Evolutionary conservation across 176 grass and related monocot species (phyloP).

Genomic region (Rhynchospora tenuis): DNA sequence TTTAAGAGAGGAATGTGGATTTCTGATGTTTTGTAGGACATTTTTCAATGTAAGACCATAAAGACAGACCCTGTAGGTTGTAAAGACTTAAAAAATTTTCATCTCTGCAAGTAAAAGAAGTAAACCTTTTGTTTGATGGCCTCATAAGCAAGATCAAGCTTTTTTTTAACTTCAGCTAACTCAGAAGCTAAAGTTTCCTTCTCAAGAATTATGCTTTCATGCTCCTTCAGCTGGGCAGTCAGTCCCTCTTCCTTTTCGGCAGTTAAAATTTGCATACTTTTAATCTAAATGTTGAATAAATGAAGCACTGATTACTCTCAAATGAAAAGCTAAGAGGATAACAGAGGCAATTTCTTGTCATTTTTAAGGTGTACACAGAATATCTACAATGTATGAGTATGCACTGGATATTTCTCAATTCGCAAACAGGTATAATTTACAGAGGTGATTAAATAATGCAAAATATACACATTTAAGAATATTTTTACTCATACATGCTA

Average conservation of each 20-base stretch:
- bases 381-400: neutral
- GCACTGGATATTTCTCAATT: neutral
- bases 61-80: neutral
- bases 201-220: conserved; percentile 46
- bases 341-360: neutral
- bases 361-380: neutral
- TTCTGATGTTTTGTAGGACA: neutral
- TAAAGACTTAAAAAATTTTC: neutral
- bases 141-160: conserved; percentile 60
- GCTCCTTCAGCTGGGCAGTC: conserved; percentile 49
- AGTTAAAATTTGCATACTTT: conserved; percentile 60
- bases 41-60: conserved; percentile 1
- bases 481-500: neutral
- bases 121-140: conserved; percentile 85
- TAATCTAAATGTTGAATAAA: conserved; percentile 60
- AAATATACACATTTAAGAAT: neutral
- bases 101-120: neutral
- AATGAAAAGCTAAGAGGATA: neutral
- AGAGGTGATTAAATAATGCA: neutral
- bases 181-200: conserved; percentile 54
- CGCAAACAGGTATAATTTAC: neutral
- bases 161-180: conserved; percentile 55
- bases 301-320: conserved; percentile 1
- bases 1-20: neutral
- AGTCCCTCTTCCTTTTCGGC: conserved; percentile 64